Base-by-base conservation (phyloP, 371 early-diverging fungal species). In the Basidiobolus meristosporus region DNA sequence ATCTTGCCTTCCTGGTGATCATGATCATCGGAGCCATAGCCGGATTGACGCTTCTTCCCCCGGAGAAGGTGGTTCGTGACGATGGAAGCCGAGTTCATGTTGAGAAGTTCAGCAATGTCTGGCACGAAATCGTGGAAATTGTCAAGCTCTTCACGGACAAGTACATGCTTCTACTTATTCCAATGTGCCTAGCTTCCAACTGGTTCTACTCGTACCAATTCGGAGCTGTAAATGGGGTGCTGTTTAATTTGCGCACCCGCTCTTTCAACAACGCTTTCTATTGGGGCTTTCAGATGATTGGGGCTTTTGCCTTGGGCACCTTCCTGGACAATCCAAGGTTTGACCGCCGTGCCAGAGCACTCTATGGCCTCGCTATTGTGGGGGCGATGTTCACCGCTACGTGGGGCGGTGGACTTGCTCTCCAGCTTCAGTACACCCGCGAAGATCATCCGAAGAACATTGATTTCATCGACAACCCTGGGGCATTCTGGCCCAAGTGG, bases 271-370 rank as follows among this genome's bases (percentile, higher is more conserved):
- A 71, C 37, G 56, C 63, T 17, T 58, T 72, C 42, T 81, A 81
- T 52, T 80, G 81, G 81, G 55, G 54, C 26, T 53, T 73, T 40
- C 80, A 80, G 48, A 77, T 77, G 44, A 15, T 74, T 23, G 74
- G 67, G 1, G 62, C 78, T 11, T 44, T 63, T 22, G 20, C 42
- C 14, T 56, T 71, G 30, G 73, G 73, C 11, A 48, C 51, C 11
- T 53, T 80, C 19, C 50, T 80, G 31, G 81, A 80, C 44, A 48
- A 41, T 22, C 32, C 41, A 30, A 41, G 44, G 14, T 50, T 66
- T 49, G 40, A 50, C 6, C 65, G 77, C 31, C 46, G 63, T 9
- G 47, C 40, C 18, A 68, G 77, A 35, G 82, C 67, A 10, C 44
- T 70, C 14, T 44, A 59, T 14, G 73, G 70, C 20, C 43, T 69